Conservation (phyloP, 75 land plant species). For the Selaginella moellendorffii region DNA sequence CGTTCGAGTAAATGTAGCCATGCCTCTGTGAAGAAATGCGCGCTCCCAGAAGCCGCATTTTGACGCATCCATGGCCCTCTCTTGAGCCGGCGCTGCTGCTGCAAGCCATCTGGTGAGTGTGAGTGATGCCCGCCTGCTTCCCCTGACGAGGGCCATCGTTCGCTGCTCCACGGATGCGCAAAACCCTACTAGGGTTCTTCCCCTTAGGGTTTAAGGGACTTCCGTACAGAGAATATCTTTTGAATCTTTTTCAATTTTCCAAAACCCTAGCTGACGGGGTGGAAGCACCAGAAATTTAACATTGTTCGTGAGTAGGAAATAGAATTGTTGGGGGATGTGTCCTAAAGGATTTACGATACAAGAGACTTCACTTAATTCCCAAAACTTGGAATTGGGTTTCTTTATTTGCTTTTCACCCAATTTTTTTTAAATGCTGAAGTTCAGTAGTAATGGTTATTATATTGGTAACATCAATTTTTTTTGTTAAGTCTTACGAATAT, state of each 20-base stretch:
- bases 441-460: too few species aligned
- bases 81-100: neutral
- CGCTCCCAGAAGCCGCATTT: neutral
- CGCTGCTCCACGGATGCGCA: neutral
- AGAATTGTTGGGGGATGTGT: too few species aligned
- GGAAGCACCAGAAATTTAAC: too few species aligned
- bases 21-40: conserved; percentile 8
- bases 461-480: too few species aligned
- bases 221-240: neutral
- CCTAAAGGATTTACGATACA: too few species aligned
- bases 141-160: neutral
- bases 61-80: neutral
- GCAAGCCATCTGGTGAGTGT: neutral
- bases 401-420: too few species aligned
- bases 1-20: conserved; percentile 68
- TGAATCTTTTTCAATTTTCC: neutral
- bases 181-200: conserved; percentile 1
- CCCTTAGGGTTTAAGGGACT: neutral
- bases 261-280: neutral
- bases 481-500: too few species aligned
- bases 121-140: neutral
- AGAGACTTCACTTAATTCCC: too few species aligned
- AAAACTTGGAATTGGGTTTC: too few species aligned
- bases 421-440: too few species aligned
- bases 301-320: too few species aligned